Conservation (phyloP, 208 protist species). For the Trypanosoma boissoni region DNA sequence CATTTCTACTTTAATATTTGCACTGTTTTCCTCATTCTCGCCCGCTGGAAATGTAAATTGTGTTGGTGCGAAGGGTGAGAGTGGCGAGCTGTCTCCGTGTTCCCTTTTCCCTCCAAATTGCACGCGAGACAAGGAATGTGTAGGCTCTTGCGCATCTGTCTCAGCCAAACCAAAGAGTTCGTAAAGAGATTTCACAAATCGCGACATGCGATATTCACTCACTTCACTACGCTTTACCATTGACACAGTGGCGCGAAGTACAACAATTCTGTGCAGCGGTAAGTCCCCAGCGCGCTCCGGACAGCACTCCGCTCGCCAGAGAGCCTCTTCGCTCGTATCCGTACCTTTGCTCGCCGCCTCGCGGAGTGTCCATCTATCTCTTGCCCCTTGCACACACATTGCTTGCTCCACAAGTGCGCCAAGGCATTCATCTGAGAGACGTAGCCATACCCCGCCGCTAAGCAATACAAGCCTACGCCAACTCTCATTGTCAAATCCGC, state of each 20-base stretch:
- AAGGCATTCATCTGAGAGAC: not conserved
- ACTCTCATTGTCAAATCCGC: not conserved
- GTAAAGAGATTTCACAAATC: too few species aligned
- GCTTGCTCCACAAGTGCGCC: not conserved
- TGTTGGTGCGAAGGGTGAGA: too few species aligned
- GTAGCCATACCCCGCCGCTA: not conserved
- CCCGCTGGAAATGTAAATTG: too few species aligned
- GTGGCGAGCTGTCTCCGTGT: too few species aligned
- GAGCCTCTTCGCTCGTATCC: not conserved
- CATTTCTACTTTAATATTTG: too few species aligned
- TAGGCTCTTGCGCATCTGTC: too few species aligned
- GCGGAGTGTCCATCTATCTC: not conserved
- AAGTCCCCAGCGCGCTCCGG: not conserved
- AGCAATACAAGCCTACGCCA: slow-evolving; percentile 9
- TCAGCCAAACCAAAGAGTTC: too few species aligned
- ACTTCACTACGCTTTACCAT: too few species aligned
- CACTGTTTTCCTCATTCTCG: too few species aligned
- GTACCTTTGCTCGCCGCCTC: not conserved
- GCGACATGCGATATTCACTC: too few species aligned
- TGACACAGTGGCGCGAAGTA: slow-evolving; percentile 1
- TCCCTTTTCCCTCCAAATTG: too few species aligned
- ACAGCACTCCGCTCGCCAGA: slow-evolving; percentile 1
- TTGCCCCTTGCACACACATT: not conserved
- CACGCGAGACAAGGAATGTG: too few species aligned
- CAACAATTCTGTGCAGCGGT: not conserved